phyloP scores from a whole-genome alignment of 257 asterid genomes.

The Echites panduratus region DNA sequence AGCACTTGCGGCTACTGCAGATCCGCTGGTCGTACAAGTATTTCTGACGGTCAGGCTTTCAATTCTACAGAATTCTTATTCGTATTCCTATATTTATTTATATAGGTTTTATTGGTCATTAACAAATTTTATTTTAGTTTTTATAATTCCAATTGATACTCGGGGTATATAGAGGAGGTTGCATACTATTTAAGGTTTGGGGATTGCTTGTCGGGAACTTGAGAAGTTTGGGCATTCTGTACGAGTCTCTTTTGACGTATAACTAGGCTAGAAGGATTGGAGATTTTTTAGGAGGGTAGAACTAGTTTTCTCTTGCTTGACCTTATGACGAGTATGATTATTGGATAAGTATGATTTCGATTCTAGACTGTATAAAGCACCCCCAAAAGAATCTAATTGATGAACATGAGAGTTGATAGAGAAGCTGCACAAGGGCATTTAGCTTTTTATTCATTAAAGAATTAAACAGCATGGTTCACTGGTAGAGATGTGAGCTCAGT shows the following conservation, averaged over 20 bases:
- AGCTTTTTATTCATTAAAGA: neutral
- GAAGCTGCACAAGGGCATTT: neutral
- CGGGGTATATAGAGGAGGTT: neutral
- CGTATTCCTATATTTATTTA: neutral
- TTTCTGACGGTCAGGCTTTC: slow-evolving; percentile 63
- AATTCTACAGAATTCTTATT: slow-evolving; percentile 1
- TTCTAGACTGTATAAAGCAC: neutral
- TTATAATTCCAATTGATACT: neutral
- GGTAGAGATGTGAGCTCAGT: neutral
- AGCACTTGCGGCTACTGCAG: slow-evolving; percentile 91
- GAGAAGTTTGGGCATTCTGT: neutral
- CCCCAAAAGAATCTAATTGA: neutral
- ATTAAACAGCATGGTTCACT: neutral
- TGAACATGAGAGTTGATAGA: neutral
- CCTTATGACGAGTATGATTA: neutral
- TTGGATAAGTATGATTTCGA: neutral
- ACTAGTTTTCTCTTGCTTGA: neutral
- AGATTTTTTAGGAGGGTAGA: neutral
- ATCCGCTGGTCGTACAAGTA: slow-evolving; percentile 58
- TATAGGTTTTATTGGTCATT: neutral
- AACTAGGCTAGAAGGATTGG: neutral
- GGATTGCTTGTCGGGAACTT: neutral
- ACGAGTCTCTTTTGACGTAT: neutral
- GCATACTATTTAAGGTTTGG: neutral
- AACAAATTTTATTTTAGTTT: neutral